Conservation (phyloP, 2,329 filamentous ascomycete species). For the Taxawa tesnikishii region DNA sequence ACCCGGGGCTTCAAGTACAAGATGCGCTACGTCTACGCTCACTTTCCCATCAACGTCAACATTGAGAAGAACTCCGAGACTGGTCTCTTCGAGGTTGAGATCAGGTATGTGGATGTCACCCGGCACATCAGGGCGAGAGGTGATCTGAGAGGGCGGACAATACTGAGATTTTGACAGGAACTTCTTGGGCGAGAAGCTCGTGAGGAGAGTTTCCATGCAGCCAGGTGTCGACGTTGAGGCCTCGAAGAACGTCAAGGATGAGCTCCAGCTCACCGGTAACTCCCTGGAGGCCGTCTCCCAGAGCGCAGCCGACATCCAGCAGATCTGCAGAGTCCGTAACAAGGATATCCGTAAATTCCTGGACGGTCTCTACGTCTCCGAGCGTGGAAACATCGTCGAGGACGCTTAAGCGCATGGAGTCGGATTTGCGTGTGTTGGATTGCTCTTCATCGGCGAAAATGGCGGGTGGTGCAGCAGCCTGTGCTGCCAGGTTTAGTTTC, state of each 20-base stretch:
- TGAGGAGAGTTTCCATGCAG: conserved; percentile 82
- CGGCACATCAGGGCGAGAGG: too few species aligned
- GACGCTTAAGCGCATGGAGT: conserved; percentile 24
- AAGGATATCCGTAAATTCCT: conserved; percentile 99
- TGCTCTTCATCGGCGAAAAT: conserved; percentile 7
- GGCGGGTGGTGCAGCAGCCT: too few species aligned
- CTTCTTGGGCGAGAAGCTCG: conserved; percentile 99
- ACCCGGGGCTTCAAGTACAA: conserved; percentile 99
- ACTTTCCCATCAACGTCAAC: conserved; percentile 99
- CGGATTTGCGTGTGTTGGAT: conserved; percentile 4
- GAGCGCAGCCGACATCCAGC: conserved; percentile 97
- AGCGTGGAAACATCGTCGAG: conserved; percentile 89
- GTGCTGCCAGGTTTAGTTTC: too few species aligned
- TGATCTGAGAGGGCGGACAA: conserved; percentile 1
- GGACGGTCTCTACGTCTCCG: conserved; percentile 99
- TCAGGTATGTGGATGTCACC: conserved; percentile 59
- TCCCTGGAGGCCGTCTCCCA: conserved; percentile 95
- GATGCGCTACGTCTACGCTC: conserved; percentile 99
- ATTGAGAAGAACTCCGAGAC: conserved; percentile 92
- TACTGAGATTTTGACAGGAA: conserved; percentile 45
- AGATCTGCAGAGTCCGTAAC: conserved; percentile 98
- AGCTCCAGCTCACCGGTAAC: conserved; percentile 88
- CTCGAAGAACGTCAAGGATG: conserved; percentile 92
- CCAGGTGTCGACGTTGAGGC: conserved; percentile 80
- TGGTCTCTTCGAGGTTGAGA: conserved; percentile 82